Evolutionary conservation across 2,329 filamentous ascomycete species (phyloP).

Genomic region (Xylariaceae sp.): DNA sequence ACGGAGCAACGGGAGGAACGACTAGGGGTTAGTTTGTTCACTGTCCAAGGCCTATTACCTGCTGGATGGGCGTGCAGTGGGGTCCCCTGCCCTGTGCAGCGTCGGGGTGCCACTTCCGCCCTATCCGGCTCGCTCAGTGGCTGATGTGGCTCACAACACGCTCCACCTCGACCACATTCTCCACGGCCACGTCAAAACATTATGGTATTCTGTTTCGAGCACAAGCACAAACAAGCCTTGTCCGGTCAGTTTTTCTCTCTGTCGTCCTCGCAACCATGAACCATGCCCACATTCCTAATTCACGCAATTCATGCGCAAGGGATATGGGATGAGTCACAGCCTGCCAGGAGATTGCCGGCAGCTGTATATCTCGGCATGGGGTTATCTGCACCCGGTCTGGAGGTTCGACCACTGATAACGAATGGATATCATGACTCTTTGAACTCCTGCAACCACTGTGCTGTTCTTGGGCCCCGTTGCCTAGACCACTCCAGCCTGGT

Average conservation of each 20-base stretch:
- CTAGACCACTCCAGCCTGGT: too few relatives aligned
- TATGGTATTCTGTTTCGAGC: not conserved
- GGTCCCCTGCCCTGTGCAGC: not conserved
- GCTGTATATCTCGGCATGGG: too few relatives aligned
- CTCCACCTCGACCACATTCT: not conserved
- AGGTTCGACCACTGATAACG: too few relatives aligned
- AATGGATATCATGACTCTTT: too few relatives aligned
- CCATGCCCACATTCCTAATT: constrained; percentile 11
- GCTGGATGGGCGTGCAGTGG: not conserved
- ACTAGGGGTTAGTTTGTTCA: not conserved
- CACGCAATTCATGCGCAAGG: constrained; percentile 16
- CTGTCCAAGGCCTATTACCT: not conserved
- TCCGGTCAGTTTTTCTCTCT: constrained; percentile 11
- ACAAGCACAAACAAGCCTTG: not conserved
- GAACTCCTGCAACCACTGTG: too few relatives aligned
- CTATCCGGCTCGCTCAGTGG: not conserved
- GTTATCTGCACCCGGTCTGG: too few relatives aligned
- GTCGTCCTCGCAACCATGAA: constrained; percentile 19
- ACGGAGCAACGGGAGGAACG: constrained; percentile 11
- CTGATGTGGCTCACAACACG: not conserved
- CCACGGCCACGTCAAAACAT: constrained; percentile 2
- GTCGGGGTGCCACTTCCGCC: not conserved
- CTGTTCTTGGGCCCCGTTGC: too few relatives aligned
- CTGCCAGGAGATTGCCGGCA: too few relatives aligned
- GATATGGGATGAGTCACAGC: constrained; percentile 29